Conservation (phyloP, 225 moss, liverwort and hornwort species). For the Thuidium tamariscinum region DNA sequence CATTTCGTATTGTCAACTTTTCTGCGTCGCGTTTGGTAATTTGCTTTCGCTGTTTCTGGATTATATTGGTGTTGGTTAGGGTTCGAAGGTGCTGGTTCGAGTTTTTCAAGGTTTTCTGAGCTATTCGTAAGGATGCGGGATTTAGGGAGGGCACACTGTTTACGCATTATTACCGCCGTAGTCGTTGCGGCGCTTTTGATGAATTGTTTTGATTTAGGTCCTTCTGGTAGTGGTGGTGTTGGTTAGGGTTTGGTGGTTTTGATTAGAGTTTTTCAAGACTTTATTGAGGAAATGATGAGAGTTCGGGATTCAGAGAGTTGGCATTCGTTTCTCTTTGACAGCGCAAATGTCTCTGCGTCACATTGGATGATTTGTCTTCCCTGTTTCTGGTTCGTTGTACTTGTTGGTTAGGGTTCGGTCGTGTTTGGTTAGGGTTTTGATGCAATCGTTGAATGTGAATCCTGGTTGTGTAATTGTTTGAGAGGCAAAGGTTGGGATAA, state of each 20-base stretch:
- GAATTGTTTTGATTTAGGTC: no score
- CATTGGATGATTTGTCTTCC: background rate
- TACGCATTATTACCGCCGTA: background rate
- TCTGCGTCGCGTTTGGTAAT: background rate
- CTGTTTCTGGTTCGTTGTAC: background rate
- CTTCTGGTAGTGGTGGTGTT: background rate
- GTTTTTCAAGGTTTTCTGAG: background rate
- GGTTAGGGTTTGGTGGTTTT: background rate
- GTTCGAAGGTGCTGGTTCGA: background rate
- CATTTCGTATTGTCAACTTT: background rate
- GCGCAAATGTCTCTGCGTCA: background rate
- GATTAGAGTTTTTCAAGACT: background rate
- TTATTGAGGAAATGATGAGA: background rate
- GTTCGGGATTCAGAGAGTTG: background rate
- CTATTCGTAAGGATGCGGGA: background rate
- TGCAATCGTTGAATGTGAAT: background rate
- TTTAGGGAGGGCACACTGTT: background rate
- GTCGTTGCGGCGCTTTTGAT: background rate
- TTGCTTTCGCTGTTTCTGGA: background rate
- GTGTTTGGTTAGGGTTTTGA: conserved; percentile 3
- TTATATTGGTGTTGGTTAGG: conserved; percentile 1
- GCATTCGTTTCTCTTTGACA: background rate
- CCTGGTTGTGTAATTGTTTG: background rate
- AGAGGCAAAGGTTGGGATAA: background rate
- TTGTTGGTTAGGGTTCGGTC: conserved; percentile 16